phyloP scores from a whole-genome alignment of 1,139 yeast genomes.

The Candida labiduridarum region DNA sequence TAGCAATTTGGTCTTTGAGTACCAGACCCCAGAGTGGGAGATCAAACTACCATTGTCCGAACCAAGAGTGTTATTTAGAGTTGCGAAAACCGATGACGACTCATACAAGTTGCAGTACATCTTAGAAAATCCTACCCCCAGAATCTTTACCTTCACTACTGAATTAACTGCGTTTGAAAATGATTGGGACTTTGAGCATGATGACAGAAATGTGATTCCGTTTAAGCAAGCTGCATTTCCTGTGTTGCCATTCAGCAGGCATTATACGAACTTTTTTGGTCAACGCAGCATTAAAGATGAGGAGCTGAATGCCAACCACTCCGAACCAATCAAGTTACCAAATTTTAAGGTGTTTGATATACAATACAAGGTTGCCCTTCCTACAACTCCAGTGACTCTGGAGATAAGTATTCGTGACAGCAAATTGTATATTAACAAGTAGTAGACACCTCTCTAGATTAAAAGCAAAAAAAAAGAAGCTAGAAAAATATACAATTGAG shows the following conservation, averaged over 20 bases:
- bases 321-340: constrained; percentile 46
- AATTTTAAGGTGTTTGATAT: constrained; percentile 62
- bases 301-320: constrained; percentile 14
- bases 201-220: constrained; percentile 29
- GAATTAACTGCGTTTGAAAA: constrained; percentile 27
- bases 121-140: constrained; percentile 75
- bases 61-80: constrained; percentile 61
- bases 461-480: constrained; percentile 13
- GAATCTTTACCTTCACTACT: constrained; percentile 65
- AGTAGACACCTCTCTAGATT: neutral
- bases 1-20: constrained; percentile 24
- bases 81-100: constrained; percentile 21
- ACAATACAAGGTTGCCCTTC: constrained; percentile 65
- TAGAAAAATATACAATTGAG: constrained; percentile 1
- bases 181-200: constrained; percentile 32
- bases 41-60: constrained; percentile 64
- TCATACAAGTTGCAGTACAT: constrained; percentile 45
- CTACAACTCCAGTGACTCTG: constrained; percentile 48
- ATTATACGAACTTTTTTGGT: constrained; percentile 42
- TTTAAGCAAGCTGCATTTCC: constrained; percentile 42
- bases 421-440: constrained; percentile 18
- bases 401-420: constrained; percentile 25
- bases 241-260: constrained; percentile 63
- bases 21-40: constrained; percentile 43
- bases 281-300: constrained; percentile 20